These are phyloP conservation scores for Suillus cothurnatus DNA, from an alignment of 768 basidiomycete genomes.

Conservation along the genomic window DNA sequence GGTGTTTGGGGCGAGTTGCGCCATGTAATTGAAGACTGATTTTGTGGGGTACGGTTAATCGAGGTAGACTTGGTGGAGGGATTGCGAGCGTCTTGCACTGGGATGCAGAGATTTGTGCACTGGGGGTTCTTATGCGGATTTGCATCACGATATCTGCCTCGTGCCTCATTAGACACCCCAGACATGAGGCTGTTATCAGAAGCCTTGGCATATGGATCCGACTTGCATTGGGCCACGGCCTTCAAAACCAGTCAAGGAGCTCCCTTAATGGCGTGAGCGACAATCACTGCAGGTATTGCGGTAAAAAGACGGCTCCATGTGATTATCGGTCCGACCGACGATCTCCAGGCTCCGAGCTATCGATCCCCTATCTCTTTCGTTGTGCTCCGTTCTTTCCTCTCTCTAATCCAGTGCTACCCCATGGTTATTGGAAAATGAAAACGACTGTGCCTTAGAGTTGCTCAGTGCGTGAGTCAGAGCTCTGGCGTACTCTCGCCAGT, in stretches of 20 bases:
- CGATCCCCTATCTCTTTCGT: too few relatives aligned
- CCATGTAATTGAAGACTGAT: background rate
- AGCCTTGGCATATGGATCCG: background rate
- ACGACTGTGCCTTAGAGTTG: too few relatives aligned
- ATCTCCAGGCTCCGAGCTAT: too few relatives aligned
- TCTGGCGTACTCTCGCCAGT: too few relatives aligned
- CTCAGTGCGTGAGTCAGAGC: too few relatives aligned
- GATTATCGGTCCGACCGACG: too few relatives aligned
- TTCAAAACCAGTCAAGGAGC: background rate
- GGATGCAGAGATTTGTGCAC: background rate
- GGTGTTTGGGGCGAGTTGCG: background rate
- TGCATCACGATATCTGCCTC: background rate
- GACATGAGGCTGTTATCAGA: background rate
- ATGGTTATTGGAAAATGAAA: too few relatives aligned
- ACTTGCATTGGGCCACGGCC: background rate
- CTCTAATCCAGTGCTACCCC: too few relatives aligned
- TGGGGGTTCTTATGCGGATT: background rate
- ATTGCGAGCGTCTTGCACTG: background rate
- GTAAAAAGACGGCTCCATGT: too few relatives aligned
- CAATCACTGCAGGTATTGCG: background rate
- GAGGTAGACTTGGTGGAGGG: background rate
- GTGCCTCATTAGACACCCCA: background rate
- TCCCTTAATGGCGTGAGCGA: background rate
- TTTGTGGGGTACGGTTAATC: background rate
- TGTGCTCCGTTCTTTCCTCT: too few relatives aligned